These are phyloP conservation scores for Aspergillus diversus DNA, from an alignment of 495 filamentous ascomycete species.

Conservation along the genomic window DNA sequence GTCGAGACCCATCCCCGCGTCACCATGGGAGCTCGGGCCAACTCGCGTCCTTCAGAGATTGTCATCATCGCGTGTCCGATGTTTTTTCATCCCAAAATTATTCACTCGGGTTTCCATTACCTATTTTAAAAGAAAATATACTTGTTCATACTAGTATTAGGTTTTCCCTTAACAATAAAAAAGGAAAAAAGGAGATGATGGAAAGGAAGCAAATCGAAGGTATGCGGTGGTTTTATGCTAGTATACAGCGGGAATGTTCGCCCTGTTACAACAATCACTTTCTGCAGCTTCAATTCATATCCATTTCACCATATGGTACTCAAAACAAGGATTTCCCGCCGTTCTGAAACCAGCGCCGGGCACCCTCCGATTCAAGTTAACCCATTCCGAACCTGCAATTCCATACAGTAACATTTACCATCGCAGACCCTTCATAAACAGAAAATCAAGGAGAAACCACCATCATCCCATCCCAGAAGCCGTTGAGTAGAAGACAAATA, in stretches of 20 bases:
- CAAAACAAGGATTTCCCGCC: slow-evolving; percentile 26
- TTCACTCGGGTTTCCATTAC: no score
- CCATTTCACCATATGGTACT: slow-evolving; percentile 25
- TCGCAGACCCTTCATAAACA: slow-evolving; percentile 41
- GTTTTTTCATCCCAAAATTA: neutral
- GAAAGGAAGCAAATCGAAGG: neutral
- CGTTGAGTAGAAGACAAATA: slow-evolving; percentile 39
- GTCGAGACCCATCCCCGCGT: slow-evolving; percentile 22
- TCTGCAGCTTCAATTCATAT: slow-evolving; percentile 27
- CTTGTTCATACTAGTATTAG: neutral
- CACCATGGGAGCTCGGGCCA: slow-evolving; percentile 19
- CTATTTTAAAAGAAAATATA: no score
- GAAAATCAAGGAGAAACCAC: slow-evolving; percentile 48
- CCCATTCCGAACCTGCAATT: slow-evolving; percentile 31
- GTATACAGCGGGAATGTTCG: slow-evolving; percentile 30
- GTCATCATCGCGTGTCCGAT: no score
- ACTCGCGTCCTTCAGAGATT: neutral
- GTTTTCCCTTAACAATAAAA: neutral
- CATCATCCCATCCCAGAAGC: slow-evolving; percentile 48
- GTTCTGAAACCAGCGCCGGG: slow-evolving; percentile 27
- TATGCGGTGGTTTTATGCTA: slow-evolving; percentile 31
- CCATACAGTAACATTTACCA: slow-evolving; percentile 39
- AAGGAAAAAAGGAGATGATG: neutral
- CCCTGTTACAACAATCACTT: slow-evolving; percentile 15
- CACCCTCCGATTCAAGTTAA: slow-evolving; percentile 30